Conservation (phyloP, 768 basidiomycete species). For the Boletus sp. region DNA sequence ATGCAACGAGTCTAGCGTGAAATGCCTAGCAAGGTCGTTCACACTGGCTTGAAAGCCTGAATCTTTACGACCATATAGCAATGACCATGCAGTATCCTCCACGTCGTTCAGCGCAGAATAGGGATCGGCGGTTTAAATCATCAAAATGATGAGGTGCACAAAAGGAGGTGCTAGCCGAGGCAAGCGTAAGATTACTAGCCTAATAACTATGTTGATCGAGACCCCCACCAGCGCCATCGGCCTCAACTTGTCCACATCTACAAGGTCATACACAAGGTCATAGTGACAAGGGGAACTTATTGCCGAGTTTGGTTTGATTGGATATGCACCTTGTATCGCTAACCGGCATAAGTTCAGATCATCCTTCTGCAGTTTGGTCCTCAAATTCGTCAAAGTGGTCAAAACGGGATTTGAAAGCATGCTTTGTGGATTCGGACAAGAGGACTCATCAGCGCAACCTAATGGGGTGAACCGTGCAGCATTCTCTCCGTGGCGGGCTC, state of each 20-base stretch:
- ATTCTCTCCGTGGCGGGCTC: not conserved
- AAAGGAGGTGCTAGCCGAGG: not conserved
- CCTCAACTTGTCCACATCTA: not conserved
- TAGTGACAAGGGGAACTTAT: not conserved
- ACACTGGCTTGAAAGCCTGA: too few species aligned
- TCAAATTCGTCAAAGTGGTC: too few species aligned
- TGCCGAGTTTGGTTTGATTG: not conserved
- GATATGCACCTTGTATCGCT: not conserved
- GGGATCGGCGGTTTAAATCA: not conserved
- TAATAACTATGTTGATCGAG: not conserved
- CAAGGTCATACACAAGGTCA: not conserved
- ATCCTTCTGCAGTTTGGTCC: not conserved
- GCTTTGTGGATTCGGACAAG: not conserved
- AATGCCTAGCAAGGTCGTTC: too few species aligned
- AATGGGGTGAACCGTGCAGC: not conserved
- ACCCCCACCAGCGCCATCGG: not conserved
- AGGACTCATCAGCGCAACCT: not conserved
- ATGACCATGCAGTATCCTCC: too few species aligned
- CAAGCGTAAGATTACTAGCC: not conserved
- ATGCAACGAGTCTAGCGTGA: too few species aligned
- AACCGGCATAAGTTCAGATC: not conserved
- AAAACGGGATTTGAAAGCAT: too few species aligned
- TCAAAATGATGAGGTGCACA: not conserved
- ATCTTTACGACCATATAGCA: too few species aligned
- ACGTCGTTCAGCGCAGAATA: not conserved